Percentiles rank a stretch among this genome's conserved stretches.
phyloP scores from a whole-genome alignment of 179 eudicot genomes.

The Heliamphora pulchella region DNA sequence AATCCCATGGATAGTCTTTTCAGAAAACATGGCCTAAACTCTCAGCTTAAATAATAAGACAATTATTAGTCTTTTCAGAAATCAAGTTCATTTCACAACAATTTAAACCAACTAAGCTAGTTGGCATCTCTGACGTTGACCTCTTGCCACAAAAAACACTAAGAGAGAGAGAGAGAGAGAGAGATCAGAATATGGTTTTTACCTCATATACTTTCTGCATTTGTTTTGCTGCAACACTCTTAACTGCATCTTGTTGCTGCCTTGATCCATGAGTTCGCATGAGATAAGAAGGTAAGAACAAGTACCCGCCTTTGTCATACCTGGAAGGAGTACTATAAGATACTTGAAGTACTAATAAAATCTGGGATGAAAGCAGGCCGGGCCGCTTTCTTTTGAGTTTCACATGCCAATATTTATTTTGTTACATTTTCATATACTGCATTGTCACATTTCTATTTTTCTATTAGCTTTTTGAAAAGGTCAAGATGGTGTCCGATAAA shows the following conservation, averaged over 20 bases:
- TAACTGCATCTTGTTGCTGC: constrained; percentile 64
- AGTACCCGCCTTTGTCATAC: constrained; percentile 80
- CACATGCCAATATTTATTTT: background rate
- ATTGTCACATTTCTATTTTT: background rate
- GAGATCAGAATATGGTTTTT: background rate
- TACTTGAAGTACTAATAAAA: background rate
- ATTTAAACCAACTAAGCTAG: background rate
- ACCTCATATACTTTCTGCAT: constrained; percentile 81
- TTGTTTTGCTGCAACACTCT: constrained; percentile 42
- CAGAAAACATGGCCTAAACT: too few relatives aligned
- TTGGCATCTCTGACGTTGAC: constrained; percentile 12
- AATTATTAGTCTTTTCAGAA: background rate
- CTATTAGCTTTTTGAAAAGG: background rate
- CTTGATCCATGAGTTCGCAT: constrained; percentile 91
- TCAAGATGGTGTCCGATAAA: background rate
- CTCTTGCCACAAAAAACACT: constrained; percentile 4
- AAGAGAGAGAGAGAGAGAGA: background rate
- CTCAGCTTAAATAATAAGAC: background rate
- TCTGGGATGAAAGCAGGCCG: background rate
- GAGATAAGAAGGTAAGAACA: constrained; percentile 77
- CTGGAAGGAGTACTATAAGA: constrained; percentile 27
- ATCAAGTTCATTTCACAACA: background rate
- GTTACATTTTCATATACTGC: background rate
- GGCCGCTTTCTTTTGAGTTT: background rate
- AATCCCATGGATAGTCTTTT: too few relatives aligned